Percentiles rank a stretch among this genome's conserved stretches.
These are phyloP conservation scores for Haplosporangium sp. DNA, from an alignment of 371 early-diverging fungal species.

Conservation along the genomic window DNA sequence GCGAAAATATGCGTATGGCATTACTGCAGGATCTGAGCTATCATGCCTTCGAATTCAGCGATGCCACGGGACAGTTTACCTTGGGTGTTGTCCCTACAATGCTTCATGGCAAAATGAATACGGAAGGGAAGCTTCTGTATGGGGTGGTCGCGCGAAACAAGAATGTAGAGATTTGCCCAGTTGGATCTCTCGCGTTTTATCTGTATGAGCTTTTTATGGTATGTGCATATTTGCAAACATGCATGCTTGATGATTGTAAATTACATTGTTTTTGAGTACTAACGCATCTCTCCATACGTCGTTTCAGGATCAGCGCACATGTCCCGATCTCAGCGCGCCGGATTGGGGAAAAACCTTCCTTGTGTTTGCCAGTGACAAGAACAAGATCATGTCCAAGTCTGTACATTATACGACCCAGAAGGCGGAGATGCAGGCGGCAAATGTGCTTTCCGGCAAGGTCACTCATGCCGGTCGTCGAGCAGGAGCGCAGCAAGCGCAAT, in stretches of 20 bases:
- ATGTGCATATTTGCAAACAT: too few relatives aligned
- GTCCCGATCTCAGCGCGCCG: slow-evolving; percentile 10
- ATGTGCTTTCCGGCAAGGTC: slow-evolving; percentile 4
- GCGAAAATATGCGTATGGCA: slow-evolving; percentile 14
- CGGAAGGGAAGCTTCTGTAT: slow-evolving; percentile 4
- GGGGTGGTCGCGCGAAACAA: slow-evolving; percentile 27
- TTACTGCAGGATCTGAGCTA: slow-evolving; percentile 1
- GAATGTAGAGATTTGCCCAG: slow-evolving; percentile 20
- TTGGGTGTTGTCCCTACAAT: slow-evolving; percentile 19
- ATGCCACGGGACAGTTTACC: slow-evolving; percentile 13
- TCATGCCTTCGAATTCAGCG: slow-evolving; percentile 3
- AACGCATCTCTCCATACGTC: too few relatives aligned
- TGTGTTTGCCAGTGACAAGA: slow-evolving; percentile 18
- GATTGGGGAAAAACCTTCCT: slow-evolving; percentile 8
- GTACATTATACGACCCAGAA: slow-evolving; percentile 11
- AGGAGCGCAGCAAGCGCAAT: slow-evolving; percentile 19
- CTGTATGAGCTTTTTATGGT: slow-evolving; percentile 18
- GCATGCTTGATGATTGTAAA: too few relatives aligned
- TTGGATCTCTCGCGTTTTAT: slow-evolving; percentile 13
- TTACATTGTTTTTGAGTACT: background rate
- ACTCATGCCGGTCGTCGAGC: slow-evolving; percentile 16
- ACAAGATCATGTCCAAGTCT: slow-evolving; percentile 12
- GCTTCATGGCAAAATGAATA: slow-evolving; percentile 22
- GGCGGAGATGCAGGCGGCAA: slow-evolving; percentile 6
- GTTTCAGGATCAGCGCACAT: slow-evolving; percentile 5